These are phyloP conservation scores for Aspergillus novoparasiticus DNA, from an alignment of 2,329 filamentous ascomycete genomes.

Conservation along the genomic window DNA sequence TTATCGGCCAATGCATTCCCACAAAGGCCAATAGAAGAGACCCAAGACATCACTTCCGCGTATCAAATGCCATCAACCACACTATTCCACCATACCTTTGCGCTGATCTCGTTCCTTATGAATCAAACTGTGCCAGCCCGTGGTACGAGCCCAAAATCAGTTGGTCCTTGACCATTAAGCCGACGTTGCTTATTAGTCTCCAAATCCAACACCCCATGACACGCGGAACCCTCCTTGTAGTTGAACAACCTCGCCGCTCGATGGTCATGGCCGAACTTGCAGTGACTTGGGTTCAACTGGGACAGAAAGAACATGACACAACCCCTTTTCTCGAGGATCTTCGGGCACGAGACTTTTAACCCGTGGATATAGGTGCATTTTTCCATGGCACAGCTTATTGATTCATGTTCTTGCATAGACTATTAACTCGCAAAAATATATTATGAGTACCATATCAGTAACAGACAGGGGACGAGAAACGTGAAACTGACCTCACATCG, in stretches of 20 bases:
- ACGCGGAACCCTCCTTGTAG: background rate
- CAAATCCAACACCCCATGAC: background rate
- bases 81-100: too few relatives aligned
- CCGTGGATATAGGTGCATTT: background rate
- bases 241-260: background rate
- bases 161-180: too few relatives aligned
- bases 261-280: background rate
- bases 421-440: too few relatives aligned
- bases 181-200: background rate
- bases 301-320: background rate
- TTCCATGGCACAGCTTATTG: background rate
- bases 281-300: background rate
- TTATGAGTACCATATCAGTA: too few relatives aligned
- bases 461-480: fast-evolving
- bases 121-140: too few relatives aligned
- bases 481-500: background rate
- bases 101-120: too few relatives aligned
- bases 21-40: too few relatives aligned
- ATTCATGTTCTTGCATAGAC: background rate
- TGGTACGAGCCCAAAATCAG: too few relatives aligned
- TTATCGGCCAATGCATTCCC: too few relatives aligned
- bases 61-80: too few relatives aligned
- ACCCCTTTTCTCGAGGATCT: background rate
- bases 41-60: too few relatives aligned
- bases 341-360: background rate